phyloP scores from a whole-genome alignment of 805 yeast genomes.

The Lipomyces oligophaga region DNA sequence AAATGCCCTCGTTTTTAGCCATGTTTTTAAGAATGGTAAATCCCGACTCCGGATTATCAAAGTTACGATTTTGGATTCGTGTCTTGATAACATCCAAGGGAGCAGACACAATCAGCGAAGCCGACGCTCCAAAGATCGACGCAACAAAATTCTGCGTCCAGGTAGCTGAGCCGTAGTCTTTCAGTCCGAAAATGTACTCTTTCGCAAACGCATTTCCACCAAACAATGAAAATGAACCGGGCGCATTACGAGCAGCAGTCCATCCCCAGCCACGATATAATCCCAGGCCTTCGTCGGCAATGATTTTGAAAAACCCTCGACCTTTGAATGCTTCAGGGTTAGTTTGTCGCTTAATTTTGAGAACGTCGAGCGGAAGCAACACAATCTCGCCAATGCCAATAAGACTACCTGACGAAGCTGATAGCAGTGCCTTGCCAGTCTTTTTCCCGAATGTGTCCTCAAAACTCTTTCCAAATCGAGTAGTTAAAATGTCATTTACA shows the following conservation, averaged over 20 bases:
- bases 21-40: constrained; percentile 88
- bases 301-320: constrained; percentile 85
- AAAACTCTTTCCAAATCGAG: constrained; percentile 64
- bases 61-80: constrained; percentile 93
- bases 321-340: constrained; percentile 99
- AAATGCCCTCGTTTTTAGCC: constrained; percentile 65
- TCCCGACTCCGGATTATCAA: constrained; percentile 93
- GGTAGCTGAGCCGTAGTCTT: constrained; percentile 85
- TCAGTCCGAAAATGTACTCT: constrained; percentile 83
- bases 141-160: constrained; percentile 94
- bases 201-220: constrained; percentile 99
- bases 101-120: constrained; percentile 93
- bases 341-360: constrained; percentile 98
- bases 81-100: constrained; percentile 98
- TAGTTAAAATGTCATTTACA: constrained; percentile 85
- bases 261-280: constrained; percentile 99
- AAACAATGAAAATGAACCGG: constrained; percentile 95
- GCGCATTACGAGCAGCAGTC: constrained; percentile 99
- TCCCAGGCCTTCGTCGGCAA: constrained; percentile 87
- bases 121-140: constrained; percentile 93
- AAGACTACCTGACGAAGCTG: constrained; percentile 93
- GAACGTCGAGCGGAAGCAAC: constrained; percentile 88
- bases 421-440: constrained; percentile 94
- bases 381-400: constrained; percentile 98
- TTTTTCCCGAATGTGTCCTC: constrained; percentile 82